Base-by-base conservation (phyloP, 2,329 filamentous ascomycete genomes). In the Lecanosticta acicola region DNA sequence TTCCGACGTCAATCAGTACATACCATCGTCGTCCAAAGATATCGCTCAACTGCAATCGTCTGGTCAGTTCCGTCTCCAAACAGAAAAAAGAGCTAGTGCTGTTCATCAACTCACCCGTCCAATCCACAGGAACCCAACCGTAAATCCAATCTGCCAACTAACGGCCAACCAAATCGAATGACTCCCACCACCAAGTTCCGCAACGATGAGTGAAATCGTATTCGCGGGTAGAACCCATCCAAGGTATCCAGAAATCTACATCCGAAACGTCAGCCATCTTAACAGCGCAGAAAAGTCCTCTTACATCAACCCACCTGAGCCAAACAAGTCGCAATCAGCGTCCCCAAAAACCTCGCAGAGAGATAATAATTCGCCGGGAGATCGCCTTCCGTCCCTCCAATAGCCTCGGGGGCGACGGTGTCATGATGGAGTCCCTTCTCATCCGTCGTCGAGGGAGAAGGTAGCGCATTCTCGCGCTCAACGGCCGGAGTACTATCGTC, bases 141-240 rank as follows among this genome's bases (percentile, higher is more conserved):
- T 34, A 16, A 46, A 46, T 2, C 46, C 49, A 2, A 46, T 46
- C 21, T 49, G 42, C 41, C 41, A 52, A 1, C 21, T 8, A 4
- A 52, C 46, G 1, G 49, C 49, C 8, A 52, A 19, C 49, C 49
- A 52, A n/a, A 52, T 45, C 2, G 42, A 32, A 48, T 39, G 35
- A 3, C 14, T 21, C 9, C 42, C 37, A 20, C 34, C 36, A 3
- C 40, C 46, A 2, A 52, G 32, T 18, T 45, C 46, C 13, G 44
- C 34, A 18, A 49, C 44, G n/a, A 52, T 52, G 5, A 52, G 20
- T 13, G 42, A 43, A 9, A 52, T 48, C 3, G 49, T 52, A 33
- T 52, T 52, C 11, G 49, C 49, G 5, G 49, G 49, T 19, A 52
- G 32, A 3, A 52, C 46, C 46, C 46, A 52, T 11, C 49, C 49